These are phyloP conservation scores for Cenchrus americanus DNA, from an alignment of 176 grass and related monocot genomes.

Conservation along the genomic window DNA sequence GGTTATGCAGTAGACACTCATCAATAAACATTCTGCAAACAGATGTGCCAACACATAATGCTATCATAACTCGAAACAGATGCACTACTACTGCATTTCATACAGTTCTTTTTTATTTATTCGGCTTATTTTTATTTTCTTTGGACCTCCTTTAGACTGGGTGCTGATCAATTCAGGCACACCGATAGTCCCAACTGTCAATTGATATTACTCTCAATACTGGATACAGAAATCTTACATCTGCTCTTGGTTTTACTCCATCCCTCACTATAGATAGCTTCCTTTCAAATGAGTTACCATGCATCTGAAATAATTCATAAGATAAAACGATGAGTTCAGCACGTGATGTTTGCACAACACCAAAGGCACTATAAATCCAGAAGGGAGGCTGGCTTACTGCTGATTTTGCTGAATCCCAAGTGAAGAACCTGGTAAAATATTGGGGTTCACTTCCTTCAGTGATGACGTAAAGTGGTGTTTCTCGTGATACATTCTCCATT, in stretches of 20 bases:
- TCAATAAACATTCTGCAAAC: not conserved
- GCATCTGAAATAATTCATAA: constrained; percentile 81
- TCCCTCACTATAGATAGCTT: constrained; percentile 87
- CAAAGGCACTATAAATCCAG: constrained; percentile 43
- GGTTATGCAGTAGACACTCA: not conserved
- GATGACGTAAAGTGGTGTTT: constrained; percentile 83
- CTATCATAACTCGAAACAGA: constrained; percentile 30
- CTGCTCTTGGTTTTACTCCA: constrained; percentile 76
- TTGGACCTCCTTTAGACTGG: not conserved
- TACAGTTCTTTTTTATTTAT: not conserved
- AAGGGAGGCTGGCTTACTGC: constrained; percentile 60
- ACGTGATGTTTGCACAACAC: constrained; percentile 7
- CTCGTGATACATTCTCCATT: constrained; percentile 80
- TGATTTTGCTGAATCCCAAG: constrained; percentile 96
- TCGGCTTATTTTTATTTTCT: not conserved
- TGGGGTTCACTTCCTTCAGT: constrained; percentile 90
- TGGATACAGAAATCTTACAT: constrained; percentile 61
- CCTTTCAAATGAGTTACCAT: constrained; percentile 96
- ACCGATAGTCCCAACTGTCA: constrained; percentile 12
- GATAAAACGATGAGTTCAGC: constrained; percentile 26
- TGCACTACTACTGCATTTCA: not conserved
- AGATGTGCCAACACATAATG: constrained; percentile 6
- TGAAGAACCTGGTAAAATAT: constrained; percentile 96
- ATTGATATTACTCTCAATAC: constrained; percentile 28
- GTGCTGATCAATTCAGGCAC: constrained; percentile 6